Evolutionary conservation across 345 rosid species (phyloP).

Genomic region (Corchorus olitorius): DNA sequence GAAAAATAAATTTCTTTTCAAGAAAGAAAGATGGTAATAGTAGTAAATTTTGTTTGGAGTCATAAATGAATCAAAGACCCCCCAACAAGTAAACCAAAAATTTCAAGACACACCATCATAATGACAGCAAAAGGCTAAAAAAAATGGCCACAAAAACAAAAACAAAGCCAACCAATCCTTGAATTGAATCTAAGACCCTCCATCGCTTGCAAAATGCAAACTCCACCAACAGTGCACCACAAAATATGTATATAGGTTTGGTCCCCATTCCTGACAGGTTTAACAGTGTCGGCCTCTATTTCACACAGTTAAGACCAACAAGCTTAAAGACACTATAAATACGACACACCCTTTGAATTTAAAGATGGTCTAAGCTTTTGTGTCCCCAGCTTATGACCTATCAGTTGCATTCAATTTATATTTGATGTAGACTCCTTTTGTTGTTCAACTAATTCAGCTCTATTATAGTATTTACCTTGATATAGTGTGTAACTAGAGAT

Average conservation of each 20-base stretch:
- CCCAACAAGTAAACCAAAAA: slow-evolving; percentile 22
- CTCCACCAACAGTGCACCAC: background rate
- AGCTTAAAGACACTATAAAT: background rate
- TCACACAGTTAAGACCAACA: background rate
- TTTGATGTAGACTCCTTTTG: background rate
- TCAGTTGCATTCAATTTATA: slow-evolving; percentile 7
- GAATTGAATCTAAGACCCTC: background rate
- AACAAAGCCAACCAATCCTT: background rate
- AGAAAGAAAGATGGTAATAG: background rate
- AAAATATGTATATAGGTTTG: background rate
- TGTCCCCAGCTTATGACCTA: background rate
- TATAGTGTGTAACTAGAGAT: background rate
- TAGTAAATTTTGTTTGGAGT: slow-evolving; percentile 1
- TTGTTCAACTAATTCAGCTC: background rate
- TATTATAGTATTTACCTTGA: background rate
- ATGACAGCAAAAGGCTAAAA: background rate
- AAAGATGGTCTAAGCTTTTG: background rate
- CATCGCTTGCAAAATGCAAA: background rate
- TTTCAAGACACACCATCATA: slow-evolving; percentile 22
- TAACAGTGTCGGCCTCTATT: background rate
- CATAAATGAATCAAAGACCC: slow-evolving; percentile 20
- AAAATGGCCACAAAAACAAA: slow-evolving; percentile 1
- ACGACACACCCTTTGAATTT: background rate
- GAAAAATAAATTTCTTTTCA: background rate
- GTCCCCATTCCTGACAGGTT: slow-evolving; percentile 5